These are phyloP conservation scores for Tremella fuciformis DNA, from an alignment of 768 basidiomycete genomes.

Conservation along the genomic window DNA sequence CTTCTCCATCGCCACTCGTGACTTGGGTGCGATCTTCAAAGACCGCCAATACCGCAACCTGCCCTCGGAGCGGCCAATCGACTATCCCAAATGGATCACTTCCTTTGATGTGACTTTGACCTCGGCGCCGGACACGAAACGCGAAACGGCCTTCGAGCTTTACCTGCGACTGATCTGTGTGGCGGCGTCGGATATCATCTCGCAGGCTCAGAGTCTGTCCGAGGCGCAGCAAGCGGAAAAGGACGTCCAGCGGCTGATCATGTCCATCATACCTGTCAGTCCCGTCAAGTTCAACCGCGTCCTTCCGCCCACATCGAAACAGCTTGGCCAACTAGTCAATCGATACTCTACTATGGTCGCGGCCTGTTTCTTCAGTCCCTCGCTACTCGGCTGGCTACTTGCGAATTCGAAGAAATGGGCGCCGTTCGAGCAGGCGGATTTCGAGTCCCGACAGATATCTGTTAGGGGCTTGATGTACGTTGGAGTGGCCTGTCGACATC, in stretches of 20 bases:
- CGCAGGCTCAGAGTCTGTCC: conserved; percentile 25
- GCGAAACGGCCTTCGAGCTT: conserved; percentile 72
- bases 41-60: conserved; percentile 74
- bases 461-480: conserved; percentile 74
- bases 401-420: conserved; percentile 67
- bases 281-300: conserved; percentile 64
- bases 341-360: conserved; percentile 71
- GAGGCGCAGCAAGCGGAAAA: conserved; percentile 51
- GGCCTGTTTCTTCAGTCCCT: conserved; percentile 66
- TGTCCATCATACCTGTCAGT: conserved; percentile 69
- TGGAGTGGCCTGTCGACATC: conserved; percentile 62
- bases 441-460: conserved; percentile 64
- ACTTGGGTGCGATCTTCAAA: conserved; percentile 70
- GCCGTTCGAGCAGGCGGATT: conserved; percentile 64
- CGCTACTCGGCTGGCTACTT: conserved; percentile 58
- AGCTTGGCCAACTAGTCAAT: conserved; percentile 76
- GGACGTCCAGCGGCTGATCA: conserved; percentile 65
- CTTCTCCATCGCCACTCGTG: conserved; percentile 58
- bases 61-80: conserved; percentile 57
- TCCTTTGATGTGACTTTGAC: conserved; percentile 60
- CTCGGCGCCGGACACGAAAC: conserved; percentile 54
- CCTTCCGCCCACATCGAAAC: conserved; percentile 57
- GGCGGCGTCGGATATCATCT: conserved; percentile 55
- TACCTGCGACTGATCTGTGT: conserved; percentile 79
- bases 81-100: conserved; percentile 71